phyloP scores from a whole-genome alignment of 495 filamentous ascomycete genomes.

The Bryoglossum gracile region DNA sequence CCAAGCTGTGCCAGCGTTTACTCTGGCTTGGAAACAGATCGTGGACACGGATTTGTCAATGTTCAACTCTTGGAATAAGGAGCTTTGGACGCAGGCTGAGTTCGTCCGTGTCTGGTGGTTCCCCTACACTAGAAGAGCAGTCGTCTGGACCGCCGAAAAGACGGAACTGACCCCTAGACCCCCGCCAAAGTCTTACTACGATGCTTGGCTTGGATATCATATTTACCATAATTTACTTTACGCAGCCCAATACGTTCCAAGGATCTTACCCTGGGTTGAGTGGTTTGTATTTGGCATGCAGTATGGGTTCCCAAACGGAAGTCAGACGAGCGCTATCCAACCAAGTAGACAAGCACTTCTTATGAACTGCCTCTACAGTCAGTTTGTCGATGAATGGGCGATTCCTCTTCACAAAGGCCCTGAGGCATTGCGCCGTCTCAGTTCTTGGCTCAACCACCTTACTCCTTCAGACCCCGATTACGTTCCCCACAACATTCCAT shows the following conservation, averaged over 20 bases:
- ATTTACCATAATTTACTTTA: constrained; percentile 86
- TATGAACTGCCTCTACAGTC: constrained; percentile 94
- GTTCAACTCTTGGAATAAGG: constrained; percentile 61
- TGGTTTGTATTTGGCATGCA: constrained; percentile 95
- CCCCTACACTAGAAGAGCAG: constrained; percentile 77
- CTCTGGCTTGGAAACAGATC: constrained; percentile 78
- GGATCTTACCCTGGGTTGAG: constrained; percentile 77
- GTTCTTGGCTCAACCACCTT: constrained; percentile 73
- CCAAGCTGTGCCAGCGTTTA: constrained; percentile 66
- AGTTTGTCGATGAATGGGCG: constrained; percentile 98
- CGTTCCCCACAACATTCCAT: constrained; percentile 66
- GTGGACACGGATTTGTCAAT: constrained; percentile 61
- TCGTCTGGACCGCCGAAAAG: constrained; percentile 80
- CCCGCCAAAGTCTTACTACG: constrained; percentile 59
- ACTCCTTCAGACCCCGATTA: constrained; percentile 42
- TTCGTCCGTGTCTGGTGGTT: constrained; percentile 97
- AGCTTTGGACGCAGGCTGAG: constrained; percentile 76
- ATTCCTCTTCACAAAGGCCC: constrained; percentile 84
- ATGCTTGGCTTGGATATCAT: constrained; percentile 70
- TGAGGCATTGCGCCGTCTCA: constrained; percentile 75
- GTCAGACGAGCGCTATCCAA: constrained; percentile 63
- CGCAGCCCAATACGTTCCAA: constrained; percentile 66
- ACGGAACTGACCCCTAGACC: constrained; percentile 41
- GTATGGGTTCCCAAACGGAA: constrained; percentile 74
- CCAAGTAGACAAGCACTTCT: constrained; percentile 70